A percentile compares a stretch with the other conserved stretches of the same genome.
Conservation (phyloP, 805 yeast genomes). For the Priceomyces melissophilus region DNA sequence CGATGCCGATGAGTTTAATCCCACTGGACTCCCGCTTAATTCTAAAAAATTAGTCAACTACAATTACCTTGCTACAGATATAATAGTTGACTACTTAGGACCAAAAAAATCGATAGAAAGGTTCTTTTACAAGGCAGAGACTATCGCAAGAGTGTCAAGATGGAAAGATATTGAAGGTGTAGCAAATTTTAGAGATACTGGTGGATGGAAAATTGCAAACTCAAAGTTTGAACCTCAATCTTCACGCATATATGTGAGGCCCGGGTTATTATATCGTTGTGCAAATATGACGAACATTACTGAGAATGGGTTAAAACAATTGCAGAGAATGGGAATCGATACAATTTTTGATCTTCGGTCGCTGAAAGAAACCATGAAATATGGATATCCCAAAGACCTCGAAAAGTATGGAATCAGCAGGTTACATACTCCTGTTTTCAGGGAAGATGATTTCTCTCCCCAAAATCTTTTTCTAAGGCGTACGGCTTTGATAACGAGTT, state of each 20-base stretch:
- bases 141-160: constrained; percentile 44
- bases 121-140: constrained; percentile 38
- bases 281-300: constrained; percentile 59
- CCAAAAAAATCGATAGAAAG: constrained; percentile 51
- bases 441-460: constrained; percentile 57
- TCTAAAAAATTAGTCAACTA: constrained; percentile 52
- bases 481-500: constrained; percentile 51
- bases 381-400: constrained; percentile 38
- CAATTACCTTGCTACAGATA: constrained; percentile 49
- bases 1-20: constrained; percentile 32
- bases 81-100: constrained; percentile 46
- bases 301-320: constrained; percentile 39
- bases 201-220: constrained; percentile 58
- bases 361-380: constrained; percentile 47
- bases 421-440: constrained; percentile 57
- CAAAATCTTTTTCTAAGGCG: constrained; percentile 57
- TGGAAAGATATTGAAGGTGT: constrained; percentile 68
- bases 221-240: constrained; percentile 21
- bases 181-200: constrained; percentile 72
- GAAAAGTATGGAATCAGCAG: constrained; percentile 44
- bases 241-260: constrained; percentile 38
- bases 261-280: constrained; percentile 57
- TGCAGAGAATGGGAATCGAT: constrained; percentile 45
- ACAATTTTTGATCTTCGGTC: constrained; percentile 70
- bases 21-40: constrained; percentile 41